These are phyloP conservation scores for Aspergillus sojae DNA, from an alignment of 2,329 filamentous ascomycete species.

Conservation along the genomic window DNA sequence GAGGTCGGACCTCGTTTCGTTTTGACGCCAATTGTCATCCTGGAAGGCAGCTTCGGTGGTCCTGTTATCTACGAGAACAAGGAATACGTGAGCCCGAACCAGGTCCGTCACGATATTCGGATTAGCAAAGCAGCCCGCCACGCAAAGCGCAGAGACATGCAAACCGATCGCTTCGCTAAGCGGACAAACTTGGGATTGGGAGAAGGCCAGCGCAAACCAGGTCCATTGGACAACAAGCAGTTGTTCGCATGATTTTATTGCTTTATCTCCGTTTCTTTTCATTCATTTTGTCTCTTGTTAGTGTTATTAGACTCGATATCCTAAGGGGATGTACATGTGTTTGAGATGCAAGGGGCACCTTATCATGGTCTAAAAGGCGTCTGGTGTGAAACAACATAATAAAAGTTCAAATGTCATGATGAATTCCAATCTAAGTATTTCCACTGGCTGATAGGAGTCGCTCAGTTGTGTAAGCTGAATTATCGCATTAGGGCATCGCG, in stretches of 20 bases:
- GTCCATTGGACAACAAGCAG: slow-evolving; percentile 74
- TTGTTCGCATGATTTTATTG: slow-evolving; percentile 62
- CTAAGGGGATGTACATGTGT: slow-evolving; percentile 37
- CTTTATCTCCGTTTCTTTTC: slow-evolving; percentile 22
- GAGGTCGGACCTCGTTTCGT: slow-evolving; percentile 95
- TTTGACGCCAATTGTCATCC: slow-evolving; percentile 89
- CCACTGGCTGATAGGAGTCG: not conserved
- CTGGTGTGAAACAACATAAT: slow-evolving; percentile 29
- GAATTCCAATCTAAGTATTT: not conserved
- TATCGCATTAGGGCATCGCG: not conserved
- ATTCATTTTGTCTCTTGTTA: slow-evolving; percentile 17
- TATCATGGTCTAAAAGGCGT: slow-evolving; percentile 38
- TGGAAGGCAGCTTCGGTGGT: slow-evolving; percentile 92
- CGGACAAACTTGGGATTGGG: slow-evolving; percentile 77
- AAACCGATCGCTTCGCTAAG: slow-evolving; percentile 72
- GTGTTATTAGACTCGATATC: slow-evolving; percentile 35
- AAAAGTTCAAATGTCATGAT: slow-evolving; percentile 18
- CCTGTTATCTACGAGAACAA: slow-evolving; percentile 98
- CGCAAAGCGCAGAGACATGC: slow-evolving; percentile 73
- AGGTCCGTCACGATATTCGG: slow-evolving; percentile 80
- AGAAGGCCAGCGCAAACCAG: slow-evolving; percentile 59
- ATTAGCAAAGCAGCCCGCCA: slow-evolving; percentile 76
- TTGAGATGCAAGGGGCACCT: slow-evolving; percentile 34
- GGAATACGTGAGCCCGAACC: slow-evolving; percentile 95
- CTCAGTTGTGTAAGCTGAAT: not conserved